Base-by-base conservation (phyloP, 129 eudicot genomes). In the Scalesia atractyloides region DNA sequence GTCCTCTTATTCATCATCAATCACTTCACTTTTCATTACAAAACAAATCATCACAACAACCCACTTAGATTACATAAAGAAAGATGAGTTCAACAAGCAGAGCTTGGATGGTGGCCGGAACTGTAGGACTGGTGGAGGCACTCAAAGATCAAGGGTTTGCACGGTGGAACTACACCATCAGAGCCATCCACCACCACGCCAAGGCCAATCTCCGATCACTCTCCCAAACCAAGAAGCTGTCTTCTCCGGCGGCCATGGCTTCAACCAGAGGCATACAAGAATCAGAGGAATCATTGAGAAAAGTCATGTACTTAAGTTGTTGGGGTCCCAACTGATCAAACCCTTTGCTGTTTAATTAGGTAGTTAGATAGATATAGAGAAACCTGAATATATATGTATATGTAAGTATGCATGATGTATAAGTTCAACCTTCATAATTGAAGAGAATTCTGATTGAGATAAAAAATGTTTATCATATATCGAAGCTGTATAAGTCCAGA, bases 81-180 rank as follows among this genome's bases (percentile, higher is more conserved):
- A 54, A 17, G 6, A 83, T 83, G 87, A 75, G 87, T 73, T 73
- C 81, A 22, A 66, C 50, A 70, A 77, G 77, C 57, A 80, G 68
- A 49, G 82, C 82, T 1, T 80, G 84, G 86, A 80, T 83, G 48
- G 86, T 77, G 59, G 91, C 87, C 5, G 87, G 80, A 47, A 80
- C 78, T 10, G 73, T 83, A 0, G 91, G 87, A 22, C 16, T 80
- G 69, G 91, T 82, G 48, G 86, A 84, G 67, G 91, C 88, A 9
- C 70, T 87, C 24, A 87, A 84, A 73, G 92, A 86, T 48, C 92
- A 86, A 61, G 91, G 91, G 1, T 78, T 83, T 51, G 81, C 86
- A 16, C 73, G 90, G 49, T 88, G 95, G 95, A 88, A 83, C 58
- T 69, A 78, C 74, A 76, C 90, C 68, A 34, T 83, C 24, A 79